These are phyloP conservation scores for Leccinellum luteum DNA, from an alignment of 768 basidiomycete genomes.

Conservation along the genomic window DNA sequence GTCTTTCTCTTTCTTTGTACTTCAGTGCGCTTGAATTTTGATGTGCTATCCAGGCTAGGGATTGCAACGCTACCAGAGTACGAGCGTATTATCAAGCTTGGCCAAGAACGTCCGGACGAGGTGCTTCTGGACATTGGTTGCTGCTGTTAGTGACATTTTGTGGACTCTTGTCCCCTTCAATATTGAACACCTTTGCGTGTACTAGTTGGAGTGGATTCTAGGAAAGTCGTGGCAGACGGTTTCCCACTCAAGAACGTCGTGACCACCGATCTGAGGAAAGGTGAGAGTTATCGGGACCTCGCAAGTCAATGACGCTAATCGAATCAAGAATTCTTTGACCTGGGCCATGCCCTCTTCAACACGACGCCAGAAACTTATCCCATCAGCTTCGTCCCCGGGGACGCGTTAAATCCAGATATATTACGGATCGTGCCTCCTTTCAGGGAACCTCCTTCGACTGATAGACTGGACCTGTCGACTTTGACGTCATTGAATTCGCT, in stretches of 20 bases:
- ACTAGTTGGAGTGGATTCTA: constrained; percentile 33
- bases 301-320: neutral
- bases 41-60: constrained; percentile 5
- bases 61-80: constrained; percentile 19
- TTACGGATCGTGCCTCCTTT: constrained; percentile 36
- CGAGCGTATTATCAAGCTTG: constrained; percentile 33
- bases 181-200: neutral
- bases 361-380: constrained; percentile 53
- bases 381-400: constrained; percentile 50
- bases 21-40: neutral
- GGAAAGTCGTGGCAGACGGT: constrained; percentile 42
- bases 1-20: neutral
- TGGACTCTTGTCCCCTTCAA: neutral
- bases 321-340: constrained; percentile 49
- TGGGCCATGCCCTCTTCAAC: constrained; percentile 61
- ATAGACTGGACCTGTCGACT: constrained; percentile 28
- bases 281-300: constrained; percentile 16
- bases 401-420: constrained; percentile 47
- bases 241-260: constrained; percentile 40
- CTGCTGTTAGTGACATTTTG: constrained; percentile 34
- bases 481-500: constrained; percentile 47
- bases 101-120: constrained; percentile 33
- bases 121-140: constrained; percentile 47
- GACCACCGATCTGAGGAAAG: constrained; percentile 38
- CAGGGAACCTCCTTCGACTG: constrained; percentile 21